Percentiles rank a stretch among this genome's conserved stretches.
These are phyloP conservation scores for Ophiocordyceps camponoti-saundersi DNA, from an alignment of 2,329 filamentous ascomycete species.

Conservation along the genomic window DNA sequence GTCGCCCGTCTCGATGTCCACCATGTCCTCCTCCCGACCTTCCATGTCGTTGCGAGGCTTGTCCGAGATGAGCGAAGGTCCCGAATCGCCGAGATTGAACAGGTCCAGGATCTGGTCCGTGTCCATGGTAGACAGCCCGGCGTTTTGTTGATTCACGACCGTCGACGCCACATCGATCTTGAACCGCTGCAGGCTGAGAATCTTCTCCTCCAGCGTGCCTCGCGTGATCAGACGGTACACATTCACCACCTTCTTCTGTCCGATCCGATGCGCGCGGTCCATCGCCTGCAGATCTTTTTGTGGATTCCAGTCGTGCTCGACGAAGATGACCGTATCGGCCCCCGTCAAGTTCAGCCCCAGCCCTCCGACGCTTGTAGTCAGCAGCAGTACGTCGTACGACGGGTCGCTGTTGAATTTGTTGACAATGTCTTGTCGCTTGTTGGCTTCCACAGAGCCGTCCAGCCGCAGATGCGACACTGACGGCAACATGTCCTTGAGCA, in stretches of 20 bases:
- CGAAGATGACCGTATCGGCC: constrained; percentile 96
- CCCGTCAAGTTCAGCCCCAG: constrained; percentile 89
- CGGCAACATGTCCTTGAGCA: constrained; percentile 79
- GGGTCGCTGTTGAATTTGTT: constrained; percentile 98
- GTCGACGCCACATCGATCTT: constrained; percentile 98
- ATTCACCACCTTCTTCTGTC: constrained; percentile 99
- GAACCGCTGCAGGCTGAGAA: constrained; percentile 92
- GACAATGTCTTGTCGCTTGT: constrained; percentile 89
- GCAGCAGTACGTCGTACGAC: constrained; percentile 80
- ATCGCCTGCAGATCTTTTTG: constrained; percentile 98
- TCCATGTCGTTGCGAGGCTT: constrained; percentile 40
- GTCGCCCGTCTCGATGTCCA: constrained; percentile 82
- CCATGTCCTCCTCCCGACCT: constrained; percentile 66
- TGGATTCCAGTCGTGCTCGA: constrained; percentile 99
- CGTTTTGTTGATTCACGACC: constrained; percentile 97
- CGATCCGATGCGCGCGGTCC: constrained; percentile 95
- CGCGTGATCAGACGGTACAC: constrained; percentile 94
- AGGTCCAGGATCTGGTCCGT: constrained; percentile 95
- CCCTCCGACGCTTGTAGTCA: constrained; percentile 91
- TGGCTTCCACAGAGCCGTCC: constrained; percentile 83
- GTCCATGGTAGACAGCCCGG: constrained; percentile 86
- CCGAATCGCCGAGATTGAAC: constrained; percentile 76
- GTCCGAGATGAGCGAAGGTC: constrained; percentile 45
- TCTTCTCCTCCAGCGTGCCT: constrained; percentile 96
- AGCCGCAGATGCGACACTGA: constrained; percentile 87